Conservation (phyloP, 106 monocot species). For the Apostasia ramifera region DNA sequence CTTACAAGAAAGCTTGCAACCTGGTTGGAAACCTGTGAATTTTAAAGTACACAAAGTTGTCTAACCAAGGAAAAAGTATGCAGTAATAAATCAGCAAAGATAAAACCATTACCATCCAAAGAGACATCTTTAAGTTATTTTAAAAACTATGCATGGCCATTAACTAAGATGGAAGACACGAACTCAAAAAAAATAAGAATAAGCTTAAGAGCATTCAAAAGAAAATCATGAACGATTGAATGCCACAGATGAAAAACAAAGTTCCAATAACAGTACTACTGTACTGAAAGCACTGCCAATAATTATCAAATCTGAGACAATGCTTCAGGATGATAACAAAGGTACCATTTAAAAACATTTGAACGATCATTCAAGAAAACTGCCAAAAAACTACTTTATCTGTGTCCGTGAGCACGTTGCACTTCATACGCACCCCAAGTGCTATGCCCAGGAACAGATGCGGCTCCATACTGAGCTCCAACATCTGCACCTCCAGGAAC, state of each 20-base stretch:
- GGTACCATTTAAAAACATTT: not conserved
- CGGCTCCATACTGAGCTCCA: conserved; percentile 42
- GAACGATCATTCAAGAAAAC: not conserved
- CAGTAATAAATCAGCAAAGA: no score
- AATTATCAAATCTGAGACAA: not conserved
- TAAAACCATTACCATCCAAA: not conserved
- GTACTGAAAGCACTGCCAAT: not conserved
- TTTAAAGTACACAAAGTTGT: no score
- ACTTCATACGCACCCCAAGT: conserved; percentile 63
- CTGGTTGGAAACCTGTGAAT: no score
- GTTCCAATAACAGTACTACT: not conserved
- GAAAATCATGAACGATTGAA: not conserved
- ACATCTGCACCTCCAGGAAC: conserved; percentile 39
- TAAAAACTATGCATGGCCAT: not conserved
- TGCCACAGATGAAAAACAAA: not conserved
- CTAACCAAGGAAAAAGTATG: no score
- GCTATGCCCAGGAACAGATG: conserved; percentile 29
- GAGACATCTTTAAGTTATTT: not conserved
- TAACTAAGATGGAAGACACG: not conserved
- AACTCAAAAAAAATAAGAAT: not conserved
- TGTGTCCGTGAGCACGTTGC: conserved; percentile 48
- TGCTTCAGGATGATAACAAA: not conserved
- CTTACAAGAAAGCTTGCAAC: no score
- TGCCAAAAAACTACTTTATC: conserved; percentile 23
- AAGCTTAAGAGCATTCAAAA: not conserved